Evolutionary conservation across 805 yeast species (phyloP), one percentile per base, ranked within the genome.

Genomic region (Kluyveromyces lactis): DNA sequence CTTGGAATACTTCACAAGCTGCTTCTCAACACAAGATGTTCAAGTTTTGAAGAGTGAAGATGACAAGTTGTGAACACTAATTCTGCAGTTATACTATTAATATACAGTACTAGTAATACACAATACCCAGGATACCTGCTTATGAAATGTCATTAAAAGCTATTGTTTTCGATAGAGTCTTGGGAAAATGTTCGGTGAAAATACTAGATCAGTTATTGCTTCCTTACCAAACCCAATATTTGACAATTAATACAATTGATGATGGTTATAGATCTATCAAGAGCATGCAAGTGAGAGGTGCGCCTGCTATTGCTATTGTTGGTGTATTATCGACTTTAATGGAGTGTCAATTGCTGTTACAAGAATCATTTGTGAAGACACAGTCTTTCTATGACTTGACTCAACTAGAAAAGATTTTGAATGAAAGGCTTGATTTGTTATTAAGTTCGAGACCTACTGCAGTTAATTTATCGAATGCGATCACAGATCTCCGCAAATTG

Each of bases 291-390:
- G 97, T 94, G 4, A 72, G 98, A 58, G 98, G 98, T 28, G 98
- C 98, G 0, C 98, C 98, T 0, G 97, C 97, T 1, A 90, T 90
- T 56, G 97, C 97, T 45, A 85, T 90, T 42, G 97, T 90, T 2
- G 97, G 95, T 4, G 79, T 87, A 1, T 71, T 89, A 43, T 75
- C 95, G 2, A 73, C 90, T 3, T 80, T 85, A 2, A 77, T 83
- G n/a, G 96, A 90, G 48, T 61, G 76, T 3, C 63, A 62, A 41
- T 51, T 55, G 52, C 35, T 66, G 36, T 56, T 45, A 26, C 48
- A 43, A 23, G 58, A 56, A 2, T 44, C 52, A 3, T 58, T 53
- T 31, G 32, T 34, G 4, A 36, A 43, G 4, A 42, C 43, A 4
- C 66, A 61, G 36, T 42, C 47, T 18, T 58, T 40, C 30, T 64